phyloP scores from a whole-genome alignment of 129 eudicot genomes.

The Oenanthe sinensis region DNA sequence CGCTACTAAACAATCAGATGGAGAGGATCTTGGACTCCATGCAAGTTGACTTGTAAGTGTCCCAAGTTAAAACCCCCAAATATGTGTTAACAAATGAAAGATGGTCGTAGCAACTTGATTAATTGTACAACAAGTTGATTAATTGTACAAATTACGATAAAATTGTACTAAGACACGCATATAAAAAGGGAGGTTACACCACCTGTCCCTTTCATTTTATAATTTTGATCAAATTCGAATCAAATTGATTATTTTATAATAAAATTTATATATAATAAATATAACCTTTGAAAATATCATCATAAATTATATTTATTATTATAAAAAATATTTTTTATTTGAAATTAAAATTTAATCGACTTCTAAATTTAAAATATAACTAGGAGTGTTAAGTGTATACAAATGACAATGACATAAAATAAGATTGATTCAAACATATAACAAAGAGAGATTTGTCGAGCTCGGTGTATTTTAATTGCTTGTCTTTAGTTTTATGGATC shows the following conservation, averaged over 20 bases:
- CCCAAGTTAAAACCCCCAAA: constrained; percentile 2
- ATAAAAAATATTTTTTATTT: too few species aligned
- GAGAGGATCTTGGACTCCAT: constrained; percentile 30
- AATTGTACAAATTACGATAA: neutral
- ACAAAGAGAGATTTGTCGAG: constrained; percentile 31
- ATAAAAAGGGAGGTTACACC: neutral
- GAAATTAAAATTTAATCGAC: too few species aligned
- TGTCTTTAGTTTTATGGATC: constrained; percentile 28
- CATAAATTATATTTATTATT: too few species aligned
- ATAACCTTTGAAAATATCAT: too few species aligned
- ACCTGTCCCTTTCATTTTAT: too few species aligned
- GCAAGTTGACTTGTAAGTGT: constrained; percentile 29
- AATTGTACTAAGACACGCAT: neutral
- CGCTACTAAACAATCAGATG: neutral
- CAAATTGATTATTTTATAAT: too few species aligned
- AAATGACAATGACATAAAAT: neutral
- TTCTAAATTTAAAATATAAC: too few species aligned
- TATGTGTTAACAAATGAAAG: neutral
- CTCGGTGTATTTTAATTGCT: constrained; percentile 39
- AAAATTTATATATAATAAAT: too few species aligned
- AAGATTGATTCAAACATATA: constrained; percentile 7
- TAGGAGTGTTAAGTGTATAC: too few species aligned
- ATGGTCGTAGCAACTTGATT: neutral
- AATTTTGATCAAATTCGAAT: too few species aligned
- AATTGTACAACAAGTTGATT: too few species aligned